These are phyloP conservation scores for Flaveria trinervia DNA, from an alignment of 129 eudicot species.

Conservation along the genomic window DNA sequence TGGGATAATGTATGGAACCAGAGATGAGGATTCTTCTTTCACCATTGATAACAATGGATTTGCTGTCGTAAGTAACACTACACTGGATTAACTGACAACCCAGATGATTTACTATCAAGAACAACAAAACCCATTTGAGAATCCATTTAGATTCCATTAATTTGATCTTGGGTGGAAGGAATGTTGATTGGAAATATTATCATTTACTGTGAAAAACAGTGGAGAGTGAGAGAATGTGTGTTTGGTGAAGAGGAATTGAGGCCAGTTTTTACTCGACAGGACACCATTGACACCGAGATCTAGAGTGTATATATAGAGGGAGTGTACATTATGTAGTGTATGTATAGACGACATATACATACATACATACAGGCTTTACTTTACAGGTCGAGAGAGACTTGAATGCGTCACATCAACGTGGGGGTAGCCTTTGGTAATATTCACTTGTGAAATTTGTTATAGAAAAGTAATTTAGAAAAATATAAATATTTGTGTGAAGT, in stretches of 20 bases:
- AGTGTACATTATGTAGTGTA: conserved; percentile 16
- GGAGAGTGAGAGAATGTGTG: conserved; percentile 12
- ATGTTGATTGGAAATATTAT: neutral
- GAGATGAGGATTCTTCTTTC: conserved; percentile 49
- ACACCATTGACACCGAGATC: conserved; percentile 38
- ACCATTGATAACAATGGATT: conserved; percentile 53
- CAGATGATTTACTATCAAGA: conserved; percentile 38
- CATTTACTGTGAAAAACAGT: neutral
- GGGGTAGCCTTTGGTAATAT: neutral
- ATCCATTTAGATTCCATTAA: conserved; percentile 47
- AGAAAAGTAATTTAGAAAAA: neutral
- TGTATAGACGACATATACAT: conserved; percentile 12
- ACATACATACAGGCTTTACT: conserved; percentile 26
- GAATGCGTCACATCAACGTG: conserved; percentile 34
- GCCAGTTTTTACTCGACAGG: conserved; percentile 17
- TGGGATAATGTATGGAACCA: conserved; percentile 66
- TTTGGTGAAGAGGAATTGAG: conserved; percentile 26
- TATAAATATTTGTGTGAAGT: neutral
- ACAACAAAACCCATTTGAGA: conserved; percentile 49
- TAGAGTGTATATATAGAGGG: conserved; percentile 26
- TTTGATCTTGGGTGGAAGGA: neutral
- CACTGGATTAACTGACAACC: conserved; percentile 47
- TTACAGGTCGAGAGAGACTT: conserved; percentile 13
- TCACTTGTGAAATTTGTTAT: neutral
- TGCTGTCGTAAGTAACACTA: conserved; percentile 50